Evolutionary conservation across 305 asterid genomes (phyloP).

Genomic region (Petunia hybrid): DNA sequence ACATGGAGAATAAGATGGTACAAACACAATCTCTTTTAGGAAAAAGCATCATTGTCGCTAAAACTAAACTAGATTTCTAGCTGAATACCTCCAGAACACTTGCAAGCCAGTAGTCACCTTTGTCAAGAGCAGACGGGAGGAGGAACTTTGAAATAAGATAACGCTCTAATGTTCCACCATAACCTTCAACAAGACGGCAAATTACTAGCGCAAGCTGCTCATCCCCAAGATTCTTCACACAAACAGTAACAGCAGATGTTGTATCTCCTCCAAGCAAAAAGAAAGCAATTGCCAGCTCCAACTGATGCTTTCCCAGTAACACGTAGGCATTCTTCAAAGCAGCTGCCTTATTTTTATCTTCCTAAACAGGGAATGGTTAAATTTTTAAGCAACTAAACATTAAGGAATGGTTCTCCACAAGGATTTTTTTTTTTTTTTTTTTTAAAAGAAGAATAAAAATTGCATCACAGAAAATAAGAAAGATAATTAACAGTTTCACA

Average conservation of each 20-base stretch:
- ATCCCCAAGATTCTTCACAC: slow-evolving; percentile 97
- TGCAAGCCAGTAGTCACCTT: slow-evolving; percentile 87
- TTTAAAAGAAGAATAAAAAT: slow-evolving; percentile 3
- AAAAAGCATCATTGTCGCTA: slow-evolving; percentile 30
- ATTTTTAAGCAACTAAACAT: slow-evolving; percentile 19
- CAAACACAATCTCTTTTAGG: slow-evolving; percentile 32
- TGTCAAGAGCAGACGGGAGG: slow-evolving; percentile 86
- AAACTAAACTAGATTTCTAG: slow-evolving; percentile 27
- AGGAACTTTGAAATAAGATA: slow-evolving; percentile 73
- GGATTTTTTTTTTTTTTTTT: background rate
- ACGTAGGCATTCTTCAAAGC: slow-evolving; percentile 98
- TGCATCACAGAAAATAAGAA: slow-evolving; percentile 15
- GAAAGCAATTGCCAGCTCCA: slow-evolving; percentile 96
- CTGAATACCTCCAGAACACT: slow-evolving; percentile 84
- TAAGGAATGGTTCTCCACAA: slow-evolving; percentile 11
- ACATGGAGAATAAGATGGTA: slow-evolving; percentile 23
- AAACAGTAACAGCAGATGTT: slow-evolving; percentile 89
- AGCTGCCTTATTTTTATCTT: slow-evolving; percentile 93
- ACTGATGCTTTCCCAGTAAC: slow-evolving; percentile 95
- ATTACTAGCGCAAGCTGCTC: slow-evolving; percentile 97
- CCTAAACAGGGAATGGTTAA: slow-evolving; percentile 56
- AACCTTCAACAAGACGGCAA: slow-evolving; percentile 93
- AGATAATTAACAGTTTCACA: background rate
- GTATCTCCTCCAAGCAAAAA: slow-evolving; percentile 98
- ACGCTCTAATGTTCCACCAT: slow-evolving; percentile 75